These are phyloP conservation scores for Verticillium nonalfalfae DNA, from an alignment of 2,329 filamentous ascomycete genomes.

Conservation along the genomic window DNA sequence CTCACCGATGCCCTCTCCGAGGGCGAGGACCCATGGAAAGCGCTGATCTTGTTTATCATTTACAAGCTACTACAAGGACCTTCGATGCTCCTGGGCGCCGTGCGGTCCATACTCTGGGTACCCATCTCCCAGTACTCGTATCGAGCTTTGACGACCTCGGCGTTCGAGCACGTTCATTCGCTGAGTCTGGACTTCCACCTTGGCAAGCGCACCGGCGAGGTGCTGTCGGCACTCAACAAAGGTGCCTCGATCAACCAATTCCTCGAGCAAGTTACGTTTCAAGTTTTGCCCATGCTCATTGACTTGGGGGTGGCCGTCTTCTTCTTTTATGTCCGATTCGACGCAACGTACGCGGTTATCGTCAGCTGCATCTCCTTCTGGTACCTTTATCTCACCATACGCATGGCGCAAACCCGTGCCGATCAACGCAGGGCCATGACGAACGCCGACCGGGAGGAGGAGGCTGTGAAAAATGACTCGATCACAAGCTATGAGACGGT, in stretches of 20 bases:
- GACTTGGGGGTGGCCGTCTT: conserved; percentile 81
- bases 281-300: conserved; percentile 89
- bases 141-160: conserved; percentile 84
- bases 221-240: conserved; percentile 92
- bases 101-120: conserved; percentile 85
- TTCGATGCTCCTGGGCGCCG: conserved; percentile 78
- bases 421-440: conserved; percentile 91
- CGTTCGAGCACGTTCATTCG: conserved; percentile 94
- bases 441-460: conserved; percentile 89
- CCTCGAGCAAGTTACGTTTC: conserved; percentile 92
- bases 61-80: conserved; percentile 81
- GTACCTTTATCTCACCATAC: conserved; percentile 94
- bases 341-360: conserved; percentile 71
- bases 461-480: conserved; percentile 97
- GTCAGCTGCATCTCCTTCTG: conserved; percentile 88
- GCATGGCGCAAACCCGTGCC: conserved; percentile 88
- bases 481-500: conserved; percentile 98
- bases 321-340: conserved; percentile 73
- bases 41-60: conserved; percentile 63
- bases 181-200: conserved; percentile 95
- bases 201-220: conserved; percentile 93
- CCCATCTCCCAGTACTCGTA: conserved; percentile 97
- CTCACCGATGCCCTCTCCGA: conserved; percentile 66
- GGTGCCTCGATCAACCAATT: conserved; percentile 95
- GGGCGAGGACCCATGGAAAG: conserved; percentile 56